Conservation (phyloP, 495 filamentous ascomycete species). For the Bacidia gigantensis region DNA sequence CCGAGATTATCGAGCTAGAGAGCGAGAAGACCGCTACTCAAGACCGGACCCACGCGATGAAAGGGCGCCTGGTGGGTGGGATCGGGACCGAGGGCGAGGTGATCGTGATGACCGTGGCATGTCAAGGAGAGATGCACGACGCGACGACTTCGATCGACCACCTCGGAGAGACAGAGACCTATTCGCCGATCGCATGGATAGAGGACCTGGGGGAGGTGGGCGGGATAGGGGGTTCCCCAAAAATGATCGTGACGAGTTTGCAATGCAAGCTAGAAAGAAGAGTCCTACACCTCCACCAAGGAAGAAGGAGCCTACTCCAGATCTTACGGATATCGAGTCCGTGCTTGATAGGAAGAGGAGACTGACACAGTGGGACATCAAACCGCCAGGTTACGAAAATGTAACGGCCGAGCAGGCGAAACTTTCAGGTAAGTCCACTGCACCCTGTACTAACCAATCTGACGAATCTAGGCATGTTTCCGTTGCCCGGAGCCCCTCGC, state of each 20-base stretch:
- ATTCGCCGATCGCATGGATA: slow-evolving; percentile 50
- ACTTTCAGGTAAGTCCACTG: slow-evolving; percentile 54
- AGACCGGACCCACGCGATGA: slow-evolving; percentile 44
- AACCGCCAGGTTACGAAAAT: slow-evolving; percentile 95
- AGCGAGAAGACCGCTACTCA: slow-evolving; percentile 79
- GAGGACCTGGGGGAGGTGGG: slow-evolving; percentile 36
- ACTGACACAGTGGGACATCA: slow-evolving; percentile 98
- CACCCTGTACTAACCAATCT: slow-evolving; percentile 6
- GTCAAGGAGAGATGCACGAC: slow-evolving; percentile 37
- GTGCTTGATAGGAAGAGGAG: slow-evolving; percentile 74
- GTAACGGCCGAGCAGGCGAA: slow-evolving; percentile 98
- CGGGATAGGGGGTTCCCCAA: slow-evolving; percentile 27
- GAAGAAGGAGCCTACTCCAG: slow-evolving; percentile 88
- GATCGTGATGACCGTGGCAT: slow-evolving; percentile 22
- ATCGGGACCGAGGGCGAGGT: slow-evolving; percentile 49
- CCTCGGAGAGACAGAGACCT: slow-evolving; percentile 47
- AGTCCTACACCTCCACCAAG: slow-evolving; percentile 70
- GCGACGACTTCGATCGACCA: slow-evolving; percentile 49
- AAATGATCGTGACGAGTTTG: slow-evolving; percentile 34
- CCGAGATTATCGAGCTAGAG: slow-evolving; percentile 76
- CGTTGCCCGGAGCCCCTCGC: slow-evolving; percentile 84
- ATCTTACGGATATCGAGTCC: slow-evolving; percentile 71
- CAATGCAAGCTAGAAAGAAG: slow-evolving; percentile 44
- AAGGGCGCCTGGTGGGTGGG: slow-evolving; percentile 59
- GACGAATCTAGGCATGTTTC: slow-evolving; percentile 64